A percentile compares a stretch with the other conserved stretches of the same genome.
phyloP scores from a whole-genome alignment of 306 rosid species.

The Dalbergia cochinchinensis region DNA sequence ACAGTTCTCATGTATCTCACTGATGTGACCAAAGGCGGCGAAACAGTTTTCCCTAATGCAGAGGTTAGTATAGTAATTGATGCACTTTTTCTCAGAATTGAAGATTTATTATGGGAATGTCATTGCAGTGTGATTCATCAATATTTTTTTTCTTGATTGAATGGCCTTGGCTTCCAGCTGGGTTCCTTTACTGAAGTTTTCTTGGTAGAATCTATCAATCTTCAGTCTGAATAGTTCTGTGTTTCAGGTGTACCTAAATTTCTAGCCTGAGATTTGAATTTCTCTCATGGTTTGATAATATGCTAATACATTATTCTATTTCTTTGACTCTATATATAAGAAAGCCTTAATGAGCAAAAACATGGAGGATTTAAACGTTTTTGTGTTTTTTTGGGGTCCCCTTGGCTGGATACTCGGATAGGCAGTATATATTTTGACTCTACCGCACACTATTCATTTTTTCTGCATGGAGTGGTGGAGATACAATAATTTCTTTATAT shows the following conservation, averaged over 20 bases:
- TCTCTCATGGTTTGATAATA: slow-evolving; percentile 12
- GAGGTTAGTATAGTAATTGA: slow-evolving; percentile 68
- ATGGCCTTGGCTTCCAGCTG: slow-evolving; percentile 3
- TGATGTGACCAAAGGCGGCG: slow-evolving; percentile 88
- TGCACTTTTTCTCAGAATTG: slow-evolving; percentile 7
- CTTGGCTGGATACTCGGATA: slow-evolving; percentile 9
- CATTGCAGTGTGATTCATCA: slow-evolving; percentile 1
- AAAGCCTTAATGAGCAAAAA: background rate
- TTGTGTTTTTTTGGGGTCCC: background rate
- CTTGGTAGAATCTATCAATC: slow-evolving; percentile 16
- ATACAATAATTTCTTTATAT: slow-evolving; percentile 3
- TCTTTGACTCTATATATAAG: background rate
- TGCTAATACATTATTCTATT: slow-evolving; percentile 19
- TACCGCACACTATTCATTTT: background rate
- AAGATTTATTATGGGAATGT: background rate
- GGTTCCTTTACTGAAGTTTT: slow-evolving; percentile 22
- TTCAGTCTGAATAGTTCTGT: background rate
- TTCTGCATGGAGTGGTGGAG: slow-evolving; percentile 8
- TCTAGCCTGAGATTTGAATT: slow-evolving; percentile 9
- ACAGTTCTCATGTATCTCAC: slow-evolving; percentile 97
- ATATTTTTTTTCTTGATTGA: slow-evolving; percentile 7
- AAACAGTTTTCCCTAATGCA: slow-evolving; percentile 92
- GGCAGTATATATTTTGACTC: slow-evolving; percentile 10
- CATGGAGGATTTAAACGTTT: background rate
- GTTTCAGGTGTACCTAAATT: background rate